Percentiles rank a stretch among this genome's conserved stretches.
Evolutionary conservation across 768 basidiomycete genomes (phyloP).

Genomic region (Strobilomyces confusus): DNA sequence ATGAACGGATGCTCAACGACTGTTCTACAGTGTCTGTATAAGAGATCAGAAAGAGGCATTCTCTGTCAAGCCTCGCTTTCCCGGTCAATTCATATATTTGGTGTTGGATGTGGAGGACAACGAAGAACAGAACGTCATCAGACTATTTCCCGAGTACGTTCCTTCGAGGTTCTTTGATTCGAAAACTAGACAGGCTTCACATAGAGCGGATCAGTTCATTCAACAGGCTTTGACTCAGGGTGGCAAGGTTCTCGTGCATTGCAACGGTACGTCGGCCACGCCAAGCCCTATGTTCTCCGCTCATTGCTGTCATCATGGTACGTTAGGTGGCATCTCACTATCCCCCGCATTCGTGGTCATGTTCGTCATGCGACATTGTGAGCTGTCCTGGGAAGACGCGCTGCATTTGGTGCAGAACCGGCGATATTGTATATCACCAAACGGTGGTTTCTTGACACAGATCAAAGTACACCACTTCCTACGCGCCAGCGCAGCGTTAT

Average conservation of each 20-base stretch:
- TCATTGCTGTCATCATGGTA: neutral
- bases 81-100: slow-evolving; percentile 72
- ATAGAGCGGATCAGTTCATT: slow-evolving; percentile 75
- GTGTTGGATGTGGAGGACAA: slow-evolving; percentile 86
- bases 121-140: slow-evolving; percentile 92
- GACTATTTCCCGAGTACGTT: slow-evolving; percentile 78
- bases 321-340: slow-evolving; percentile 76
- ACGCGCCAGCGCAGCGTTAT: neutral
- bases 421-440: slow-evolving; percentile 91
- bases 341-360: slow-evolving; percentile 89
- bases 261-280: slow-evolving; percentile 58
- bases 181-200: neutral
- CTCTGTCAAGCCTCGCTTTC: slow-evolving; percentile 83
- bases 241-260: slow-evolving; percentile 83
- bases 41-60: slow-evolving; percentile 88
- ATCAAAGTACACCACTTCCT: slow-evolving; percentile 59
- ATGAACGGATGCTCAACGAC: neutral
- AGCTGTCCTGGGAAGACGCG: slow-evolving; percentile 83
- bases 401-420: slow-evolving; percentile 86
- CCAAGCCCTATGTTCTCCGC: neutral
- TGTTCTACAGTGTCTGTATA: slow-evolving; percentile 66
- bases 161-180: neutral
- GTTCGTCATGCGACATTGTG: slow-evolving; percentile 87
- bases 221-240: slow-evolving; percentile 52
- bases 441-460: slow-evolving; percentile 87